Evolutionary conservation across 805 yeast species (phyloP), one percentile per base, ranked within the genome.

Genomic region (Candida railenensis): DNA sequence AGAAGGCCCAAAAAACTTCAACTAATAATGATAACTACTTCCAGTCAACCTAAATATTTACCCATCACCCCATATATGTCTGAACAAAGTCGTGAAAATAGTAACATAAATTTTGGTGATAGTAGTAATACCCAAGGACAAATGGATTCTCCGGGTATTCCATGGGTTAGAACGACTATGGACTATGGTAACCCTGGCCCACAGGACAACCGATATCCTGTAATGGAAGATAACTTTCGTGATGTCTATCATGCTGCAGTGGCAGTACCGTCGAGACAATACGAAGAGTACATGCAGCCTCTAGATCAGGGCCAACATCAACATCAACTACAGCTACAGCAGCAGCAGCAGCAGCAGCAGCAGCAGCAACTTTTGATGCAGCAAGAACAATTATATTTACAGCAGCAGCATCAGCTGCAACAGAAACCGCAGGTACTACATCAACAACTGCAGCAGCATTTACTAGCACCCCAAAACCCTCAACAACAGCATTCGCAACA

Each of bases 351-450:
- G 15, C 7, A 34, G 12, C 37, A 11, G 37, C 14, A 34, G 7
- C 7, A 7, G 37, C 37, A 34, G 12, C 37, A n/a, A n/a, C n/a
- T n/a, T n/a, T n/a, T n/a, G n/a, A n/a, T 25, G 5, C 30, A 36
- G 8, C 39, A 36, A 7, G 21, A 36, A 9, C 39, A 36, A 11
- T 19, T 15, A 7, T 22, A 36, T 19, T 19, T 15, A 20, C 39
- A 16, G 21, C 39, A 18, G 3, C 39, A 36, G 20, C 39, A 36
- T 9, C 39, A 16, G 20, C 39, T 15, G 22, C 39, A 14, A 19
- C 39, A 36, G 39, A 20, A 36, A 19, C 39, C 8, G 39, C 39
- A 36, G 39, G n/a, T n/a, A n/a, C n/a, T n/a, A n/a, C n/a, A n/a
- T n/a, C 39, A 36, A 16, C 39, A 16, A 25, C 30, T 7, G 11